These are phyloP conservation scores for Chytriomyces sp. DNA, from an alignment of 192 early-diverging fungal genomes.

Conservation along the genomic window DNA sequence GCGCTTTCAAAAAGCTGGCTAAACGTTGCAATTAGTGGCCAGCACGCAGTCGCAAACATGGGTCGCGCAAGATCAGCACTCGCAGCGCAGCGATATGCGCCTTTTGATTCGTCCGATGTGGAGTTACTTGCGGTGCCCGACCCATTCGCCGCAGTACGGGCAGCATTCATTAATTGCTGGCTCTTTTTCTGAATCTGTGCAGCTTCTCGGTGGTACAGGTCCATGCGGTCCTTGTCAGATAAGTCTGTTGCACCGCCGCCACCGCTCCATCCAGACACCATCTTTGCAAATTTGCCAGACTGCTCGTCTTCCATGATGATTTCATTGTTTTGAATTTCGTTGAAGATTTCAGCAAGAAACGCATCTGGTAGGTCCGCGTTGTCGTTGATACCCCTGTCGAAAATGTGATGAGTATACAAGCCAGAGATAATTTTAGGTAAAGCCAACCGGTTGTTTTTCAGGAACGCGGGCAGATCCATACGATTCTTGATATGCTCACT, in stretches of 20 bases:
- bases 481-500: constrained; percentile 61
- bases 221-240: constrained; percentile 56
- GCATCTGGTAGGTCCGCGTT: constrained; percentile 76
- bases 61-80: constrained; percentile 54
- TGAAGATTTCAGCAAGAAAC: constrained; percentile 75
- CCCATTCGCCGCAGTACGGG: neutral
- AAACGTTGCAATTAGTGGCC: constrained; percentile 64
- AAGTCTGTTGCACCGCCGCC: constrained; percentile 45
- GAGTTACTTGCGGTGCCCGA: constrained; percentile 14
- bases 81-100: constrained; percentile 49
- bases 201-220: constrained; percentile 58
- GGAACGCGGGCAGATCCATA: constrained; percentile 63
- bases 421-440: neutral
- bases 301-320: constrained; percentile 94
- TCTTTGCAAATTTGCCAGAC: constrained; percentile 58
- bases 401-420: too few species aligned
- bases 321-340: constrained; percentile 82
- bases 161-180: constrained; percentile 47
- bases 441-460: constrained; percentile 61
- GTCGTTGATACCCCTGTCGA: constrained; percentile 81
- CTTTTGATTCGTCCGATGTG: neutral
- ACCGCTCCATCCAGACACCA: constrained; percentile 53
- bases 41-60: constrained; percentile 62
- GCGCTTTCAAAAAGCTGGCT: constrained; percentile 58
- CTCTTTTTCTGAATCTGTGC: constrained; percentile 62